phyloP scores from a whole-genome alignment of 2,329 filamentous ascomycete genomes.

The Samsoniella hepiali region DNA sequence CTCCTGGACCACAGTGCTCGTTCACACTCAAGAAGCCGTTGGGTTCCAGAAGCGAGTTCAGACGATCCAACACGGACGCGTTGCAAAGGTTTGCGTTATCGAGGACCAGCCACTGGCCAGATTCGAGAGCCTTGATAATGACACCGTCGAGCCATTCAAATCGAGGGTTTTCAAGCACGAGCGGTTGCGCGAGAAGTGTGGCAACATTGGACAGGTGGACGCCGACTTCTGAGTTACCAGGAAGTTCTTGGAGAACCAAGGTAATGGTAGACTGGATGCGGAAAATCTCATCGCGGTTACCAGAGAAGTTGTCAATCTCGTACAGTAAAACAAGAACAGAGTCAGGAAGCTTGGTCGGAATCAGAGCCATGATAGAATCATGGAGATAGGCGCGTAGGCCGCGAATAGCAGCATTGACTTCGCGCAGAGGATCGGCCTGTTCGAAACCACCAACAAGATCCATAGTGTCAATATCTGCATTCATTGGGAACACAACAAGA shows the following conservation, averaged over 20 bases:
- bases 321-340: slow-evolving; percentile 51
- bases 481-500: slow-evolving; percentile 81
- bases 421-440: slow-evolving; percentile 78
- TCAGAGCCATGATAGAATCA: slow-evolving; percentile 43
- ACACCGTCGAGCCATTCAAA: slow-evolving; percentile 97
- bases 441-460: slow-evolving; percentile 97
- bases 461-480: slow-evolving; percentile 94
- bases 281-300: slow-evolving; percentile 37
- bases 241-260: slow-evolving; percentile 39
- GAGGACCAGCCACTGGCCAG: slow-evolving; percentile 87
- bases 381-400: slow-evolving; percentile 51
- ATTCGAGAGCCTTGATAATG: slow-evolving; percentile 79
- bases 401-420: slow-evolving; percentile 57
- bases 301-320: slow-evolving; percentile 42
- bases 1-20: slow-evolving; percentile 81
- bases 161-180: slow-evolving; percentile 65
- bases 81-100: slow-evolving; percentile 98
- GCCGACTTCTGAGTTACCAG: slow-evolving; percentile 45
- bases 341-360: slow-evolving; percentile 46
- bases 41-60: slow-evolving; percentile 92
- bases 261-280: slow-evolving; percentile 39
- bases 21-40: slow-evolving; percentile 87
- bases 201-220: slow-evolving; percentile 47
- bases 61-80: slow-evolving; percentile 85
- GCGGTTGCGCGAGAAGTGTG: slow-evolving; percentile 49